Percentiles rank a stretch among this genome's conserved stretches.
phyloP scores from a whole-genome alignment of 202 grass and related monocot species.

The Zizania palustris region DNA sequence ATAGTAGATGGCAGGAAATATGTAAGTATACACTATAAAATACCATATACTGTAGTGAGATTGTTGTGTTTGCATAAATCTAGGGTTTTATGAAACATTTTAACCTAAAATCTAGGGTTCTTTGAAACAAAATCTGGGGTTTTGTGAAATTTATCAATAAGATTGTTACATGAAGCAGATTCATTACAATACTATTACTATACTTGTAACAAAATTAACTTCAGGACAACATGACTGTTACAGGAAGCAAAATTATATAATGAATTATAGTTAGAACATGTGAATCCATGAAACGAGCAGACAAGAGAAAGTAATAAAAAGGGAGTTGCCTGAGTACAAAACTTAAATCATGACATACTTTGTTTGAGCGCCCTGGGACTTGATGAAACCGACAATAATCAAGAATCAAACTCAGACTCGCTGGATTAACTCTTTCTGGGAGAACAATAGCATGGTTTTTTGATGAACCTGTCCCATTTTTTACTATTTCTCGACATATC shows the following conservation, averaged over 20 bases:
- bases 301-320: background rate
- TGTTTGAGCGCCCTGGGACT: slow-evolving; percentile 90
- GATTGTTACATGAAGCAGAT: background rate
- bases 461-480: slow-evolving; percentile 86
- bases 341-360: slow-evolving; percentile 43
- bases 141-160: background rate
- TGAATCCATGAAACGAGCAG: background rate
- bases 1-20: no score
- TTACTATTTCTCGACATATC: slow-evolving; percentile 89
- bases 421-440: slow-evolving; percentile 83
- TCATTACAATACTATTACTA: background rate
- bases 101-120: no score
- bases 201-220: background rate
- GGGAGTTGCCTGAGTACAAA: slow-evolving; percentile 7
- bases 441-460: slow-evolving; percentile 96
- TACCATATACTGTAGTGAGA: no score
- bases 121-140: no score
- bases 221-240: background rate
- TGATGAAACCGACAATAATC: slow-evolving; percentile 99
- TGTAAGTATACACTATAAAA: no score
- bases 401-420: slow-evolving; percentile 95
- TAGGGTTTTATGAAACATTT: no score
- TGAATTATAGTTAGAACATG: background rate
- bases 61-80: no score
- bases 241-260: slow-evolving; percentile 12